Conservation (phyloP, 495 filamentous ascomycete genomes). For the Astrocystis sublimbata region DNA sequence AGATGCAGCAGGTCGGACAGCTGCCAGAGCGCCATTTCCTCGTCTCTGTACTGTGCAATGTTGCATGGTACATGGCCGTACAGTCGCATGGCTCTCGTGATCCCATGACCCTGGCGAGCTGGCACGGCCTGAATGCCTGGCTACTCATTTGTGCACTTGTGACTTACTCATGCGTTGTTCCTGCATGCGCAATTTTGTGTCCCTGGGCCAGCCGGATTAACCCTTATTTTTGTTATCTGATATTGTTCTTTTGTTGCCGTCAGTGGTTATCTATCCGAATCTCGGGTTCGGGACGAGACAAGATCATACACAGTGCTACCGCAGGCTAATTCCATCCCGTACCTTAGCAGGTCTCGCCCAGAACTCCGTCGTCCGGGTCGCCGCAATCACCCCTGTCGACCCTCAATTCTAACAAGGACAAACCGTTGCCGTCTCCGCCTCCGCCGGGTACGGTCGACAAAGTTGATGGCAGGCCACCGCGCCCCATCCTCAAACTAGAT, state of each 20-base stretch:
- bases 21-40: constrained; percentile 7
- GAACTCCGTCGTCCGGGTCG: constrained; percentile 29
- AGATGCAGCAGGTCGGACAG: background rate
- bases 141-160: background rate
- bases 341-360: constrained; percentile 22
- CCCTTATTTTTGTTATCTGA: background rate
- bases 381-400: constrained; percentile 41
- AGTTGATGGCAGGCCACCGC: constrained; percentile 38
- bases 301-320: background rate
- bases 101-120: constrained; percentile 9
- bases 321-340: constrained; percentile 9
- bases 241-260: background rate
- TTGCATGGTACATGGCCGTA: too few species aligned
- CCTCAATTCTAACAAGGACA: constrained; percentile 44
- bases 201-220: background rate
- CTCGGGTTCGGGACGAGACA: background rate
- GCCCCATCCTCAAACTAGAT: constrained; percentile 47
- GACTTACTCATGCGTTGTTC: constrained; percentile 4
- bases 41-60: background rate
- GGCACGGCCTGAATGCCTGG: too few species aligned
- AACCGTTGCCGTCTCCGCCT: constrained; percentile 54
- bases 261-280: background rate
- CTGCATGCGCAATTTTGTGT: constrained; percentile 14
- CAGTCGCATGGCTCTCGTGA: constrained; percentile 1
- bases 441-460: constrained; percentile 46